phyloP scores from a whole-genome alignment of 352 stramenopile species.

The Pythium coloratum region DNA sequence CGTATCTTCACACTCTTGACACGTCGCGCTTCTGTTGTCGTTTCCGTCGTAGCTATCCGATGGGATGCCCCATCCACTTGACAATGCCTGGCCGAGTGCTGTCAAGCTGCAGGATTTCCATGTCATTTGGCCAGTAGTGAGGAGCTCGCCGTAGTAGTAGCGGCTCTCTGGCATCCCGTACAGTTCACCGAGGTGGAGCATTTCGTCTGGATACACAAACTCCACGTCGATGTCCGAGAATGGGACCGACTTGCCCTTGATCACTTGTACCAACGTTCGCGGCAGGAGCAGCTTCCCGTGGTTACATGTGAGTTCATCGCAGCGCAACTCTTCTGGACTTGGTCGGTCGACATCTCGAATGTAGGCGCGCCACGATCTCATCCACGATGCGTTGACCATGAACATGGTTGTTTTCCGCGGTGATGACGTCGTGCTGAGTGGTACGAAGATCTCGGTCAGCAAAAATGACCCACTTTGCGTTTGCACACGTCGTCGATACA shows the following conservation, averaged over 20 bases:
- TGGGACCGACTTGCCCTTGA: conserved; percentile 45
- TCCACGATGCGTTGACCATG: conserved; percentile 58
- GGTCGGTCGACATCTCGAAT: conserved; percentile 67
- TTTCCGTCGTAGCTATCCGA: conserved; percentile 34
- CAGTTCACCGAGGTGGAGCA: conserved; percentile 53
- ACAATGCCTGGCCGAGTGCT: conserved; percentile 33
- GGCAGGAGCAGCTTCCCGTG: conserved; percentile 62
- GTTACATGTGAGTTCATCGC: conserved; percentile 41
- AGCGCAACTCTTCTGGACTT: conserved; percentile 33
- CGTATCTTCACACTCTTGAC: conserved; percentile 48
- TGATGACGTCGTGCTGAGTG: conserved; percentile 4
- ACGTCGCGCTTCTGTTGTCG: conserved; percentile 38
- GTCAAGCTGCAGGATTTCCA: conserved; percentile 54
- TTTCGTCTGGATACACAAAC: conserved; percentile 60
- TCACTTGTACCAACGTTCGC: conserved; percentile 39
- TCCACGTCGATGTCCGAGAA: conserved; percentile 51
- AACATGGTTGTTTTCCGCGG: conserved; percentile 42
- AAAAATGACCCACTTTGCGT: conserved; percentile 34
- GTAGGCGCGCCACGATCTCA: conserved; percentile 64
- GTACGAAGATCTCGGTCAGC: conserved; percentile 47
- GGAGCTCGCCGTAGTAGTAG: conserved; percentile 52
- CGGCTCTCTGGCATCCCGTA: conserved; percentile 49
- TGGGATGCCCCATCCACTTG: conserved; percentile 16
- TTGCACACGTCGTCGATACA: conserved; percentile 47
- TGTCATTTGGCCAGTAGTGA: conserved; percentile 25